Percentiles rank a stretch among this genome's conserved stretches.
Conservation (phyloP, 1,139 yeast genomes). For the Yamadazyma kanchanaburiensis region DNA sequence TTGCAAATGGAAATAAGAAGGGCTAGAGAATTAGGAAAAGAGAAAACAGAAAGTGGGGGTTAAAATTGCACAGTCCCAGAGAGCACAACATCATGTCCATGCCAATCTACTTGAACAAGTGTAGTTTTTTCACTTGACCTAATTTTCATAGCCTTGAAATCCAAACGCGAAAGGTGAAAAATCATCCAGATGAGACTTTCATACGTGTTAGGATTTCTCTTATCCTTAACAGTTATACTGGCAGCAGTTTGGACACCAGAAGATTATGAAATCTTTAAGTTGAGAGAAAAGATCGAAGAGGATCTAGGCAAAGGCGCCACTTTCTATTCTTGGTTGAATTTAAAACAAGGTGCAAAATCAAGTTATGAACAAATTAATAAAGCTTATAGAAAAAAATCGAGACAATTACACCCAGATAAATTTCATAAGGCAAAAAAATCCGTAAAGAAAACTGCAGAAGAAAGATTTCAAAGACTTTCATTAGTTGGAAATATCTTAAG, state of each 20-base stretch:
- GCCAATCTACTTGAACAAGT: no score
- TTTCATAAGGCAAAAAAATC: conserved; percentile 37
- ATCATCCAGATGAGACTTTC: conserved; percentile 9
- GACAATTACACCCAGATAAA: conserved; percentile 84
- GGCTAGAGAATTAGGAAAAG: no score
- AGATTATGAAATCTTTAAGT: conserved; percentile 78
- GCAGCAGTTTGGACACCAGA: conserved; percentile 43
- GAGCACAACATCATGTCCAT: no score
- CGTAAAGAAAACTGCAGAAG: conserved; percentile 46
- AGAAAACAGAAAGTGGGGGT: no score
- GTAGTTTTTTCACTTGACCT: no score
- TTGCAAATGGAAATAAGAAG: no score
- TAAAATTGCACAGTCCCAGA: no score
- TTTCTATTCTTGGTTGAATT: conserved; percentile 67
- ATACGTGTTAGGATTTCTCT: conserved; percentile 8
- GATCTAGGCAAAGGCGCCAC: conserved; percentile 63
- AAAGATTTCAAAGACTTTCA: conserved; percentile 71
- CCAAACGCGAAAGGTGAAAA: no score
- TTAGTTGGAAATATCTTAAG: conserved; percentile 71
- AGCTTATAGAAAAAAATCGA: conserved; percentile 71
- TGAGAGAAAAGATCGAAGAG: conserved; percentile 61
- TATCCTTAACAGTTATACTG: conserved; percentile 15
- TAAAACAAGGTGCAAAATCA: conserved; percentile 52
- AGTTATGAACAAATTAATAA: conserved; percentile 61
- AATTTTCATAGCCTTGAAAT: no score